A percentile compares a stretch with the other conserved stretches of the same genome.
These are phyloP conservation scores for Calonectria hongkongensis DNA, from an alignment of 2,329 filamentous ascomycete genomes.

Conservation along the genomic window DNA sequence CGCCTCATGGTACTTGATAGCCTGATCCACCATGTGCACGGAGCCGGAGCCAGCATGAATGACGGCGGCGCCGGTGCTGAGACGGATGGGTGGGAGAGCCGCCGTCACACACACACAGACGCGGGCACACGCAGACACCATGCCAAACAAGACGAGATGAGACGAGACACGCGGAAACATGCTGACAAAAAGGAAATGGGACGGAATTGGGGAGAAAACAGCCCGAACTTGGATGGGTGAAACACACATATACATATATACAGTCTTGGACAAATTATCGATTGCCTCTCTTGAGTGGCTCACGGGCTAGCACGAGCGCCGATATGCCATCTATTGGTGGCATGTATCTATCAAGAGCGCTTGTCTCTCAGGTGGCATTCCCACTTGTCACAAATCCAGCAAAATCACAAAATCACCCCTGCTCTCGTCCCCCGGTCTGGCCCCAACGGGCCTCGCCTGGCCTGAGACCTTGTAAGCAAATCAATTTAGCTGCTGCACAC, in stretches of 20 bases:
- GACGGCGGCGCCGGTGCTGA: conserved; percentile 18
- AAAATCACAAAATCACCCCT: neutral
- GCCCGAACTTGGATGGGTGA: neutral
- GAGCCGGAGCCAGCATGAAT: conserved; percentile 14
- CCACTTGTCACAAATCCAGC: conserved; percentile 22
- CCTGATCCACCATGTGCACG: conserved; percentile 3
- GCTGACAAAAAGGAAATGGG: neutral
- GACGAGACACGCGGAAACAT: neutral
- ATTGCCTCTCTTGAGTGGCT: neutral
- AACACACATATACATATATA: conserved; percentile 10
- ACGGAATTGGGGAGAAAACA: conserved; percentile 3
- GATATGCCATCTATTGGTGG: conserved; percentile 17
- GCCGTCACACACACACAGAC: conserved; percentile 2
- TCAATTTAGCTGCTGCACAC: conserved; percentile 41
- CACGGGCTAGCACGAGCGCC: neutral
- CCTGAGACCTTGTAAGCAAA: conserved; percentile 29
- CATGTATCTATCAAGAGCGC: neutral
- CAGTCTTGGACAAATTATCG: conserved; percentile 15
- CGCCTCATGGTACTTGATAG: neutral
- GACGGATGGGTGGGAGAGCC: neutral
- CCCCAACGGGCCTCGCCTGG: conserved; percentile 35
- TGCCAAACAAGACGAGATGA: conserved; percentile 14
- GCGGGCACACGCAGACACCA: neutral
- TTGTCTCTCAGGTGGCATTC: conserved; percentile 12
- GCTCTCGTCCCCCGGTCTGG: neutral